Evolutionary conservation across 495 filamentous ascomycete species (phyloP).

Genomic region (Cairneyella variabilis): DNA sequence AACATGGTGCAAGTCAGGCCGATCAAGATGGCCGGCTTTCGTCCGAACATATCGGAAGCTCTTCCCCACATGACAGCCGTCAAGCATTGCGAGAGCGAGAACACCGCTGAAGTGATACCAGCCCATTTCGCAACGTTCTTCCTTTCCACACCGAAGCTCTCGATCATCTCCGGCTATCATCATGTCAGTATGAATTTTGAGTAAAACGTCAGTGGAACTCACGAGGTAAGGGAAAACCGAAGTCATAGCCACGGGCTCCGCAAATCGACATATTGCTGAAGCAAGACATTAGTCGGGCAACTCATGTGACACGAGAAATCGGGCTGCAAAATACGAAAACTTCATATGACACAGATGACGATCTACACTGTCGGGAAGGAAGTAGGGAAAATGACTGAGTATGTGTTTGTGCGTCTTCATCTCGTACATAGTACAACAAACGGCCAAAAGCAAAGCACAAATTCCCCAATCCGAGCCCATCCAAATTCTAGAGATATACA

Average conservation of each 20-base stretch:
- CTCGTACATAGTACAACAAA: no score
- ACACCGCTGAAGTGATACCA: slow-evolving; percentile 65
- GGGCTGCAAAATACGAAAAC: no score
- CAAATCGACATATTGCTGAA: slow-evolving; percentile 70
- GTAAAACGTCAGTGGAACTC: neutral
- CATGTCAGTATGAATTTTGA: slow-evolving; percentile 22
- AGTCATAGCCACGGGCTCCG: slow-evolving; percentile 79
- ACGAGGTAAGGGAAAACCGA: slow-evolving; percentile 82
- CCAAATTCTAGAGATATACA: no score
- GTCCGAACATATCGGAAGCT: slow-evolving; percentile 66
- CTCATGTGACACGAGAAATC: neutral
- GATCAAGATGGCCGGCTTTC: slow-evolving; percentile 70
- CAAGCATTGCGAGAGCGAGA: slow-evolving; percentile 66
- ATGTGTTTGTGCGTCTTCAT: no score
- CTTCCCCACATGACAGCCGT: slow-evolving; percentile 80
- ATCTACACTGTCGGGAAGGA: no score
- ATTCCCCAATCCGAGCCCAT: no score
- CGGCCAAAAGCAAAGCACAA: no score
- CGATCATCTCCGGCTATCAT: slow-evolving; percentile 75
- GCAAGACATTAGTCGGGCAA: neutral
- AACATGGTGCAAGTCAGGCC: slow-evolving; percentile 72
- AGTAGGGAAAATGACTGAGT: no score
- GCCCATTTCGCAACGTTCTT: slow-evolving; percentile 76
- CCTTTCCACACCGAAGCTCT: slow-evolving; percentile 68
- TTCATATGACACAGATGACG: no score